Evolutionary conservation across 2,329 filamentous ascomycete species (phyloP).

Genomic region (Epichloe sylvatica): DNA sequence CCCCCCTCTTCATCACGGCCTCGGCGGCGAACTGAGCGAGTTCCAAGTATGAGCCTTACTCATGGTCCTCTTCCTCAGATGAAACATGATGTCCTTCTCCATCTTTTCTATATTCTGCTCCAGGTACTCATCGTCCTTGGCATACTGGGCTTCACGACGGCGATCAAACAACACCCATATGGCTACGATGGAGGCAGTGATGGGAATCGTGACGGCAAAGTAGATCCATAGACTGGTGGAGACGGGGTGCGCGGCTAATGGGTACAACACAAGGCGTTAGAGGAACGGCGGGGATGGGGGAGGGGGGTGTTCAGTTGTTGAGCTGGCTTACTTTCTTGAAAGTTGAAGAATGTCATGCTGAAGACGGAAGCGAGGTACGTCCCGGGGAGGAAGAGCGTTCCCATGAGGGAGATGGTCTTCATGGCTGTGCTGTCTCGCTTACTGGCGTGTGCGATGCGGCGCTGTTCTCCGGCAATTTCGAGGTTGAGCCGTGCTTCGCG

Average conservation of each 20-base stretch:
- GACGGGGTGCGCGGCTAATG: slow-evolving; percentile 25
- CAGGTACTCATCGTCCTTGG: slow-evolving; percentile 35
- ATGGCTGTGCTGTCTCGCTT: slow-evolving; percentile 50
- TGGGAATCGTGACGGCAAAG: slow-evolving; percentile 45
- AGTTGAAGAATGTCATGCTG: slow-evolving; percentile 55
- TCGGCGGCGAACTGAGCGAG: slow-evolving; percentile 21
- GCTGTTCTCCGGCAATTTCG: slow-evolving; percentile 47
- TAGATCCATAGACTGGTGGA: slow-evolving; percentile 47
- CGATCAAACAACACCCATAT: slow-evolving; percentile 42
- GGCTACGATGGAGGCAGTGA: slow-evolving; percentile 40
- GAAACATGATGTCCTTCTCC: slow-evolving; percentile 43
- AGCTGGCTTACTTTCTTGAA: slow-evolving; percentile 29
- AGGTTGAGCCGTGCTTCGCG: slow-evolving; percentile 51
- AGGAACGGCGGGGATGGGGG: neutral
- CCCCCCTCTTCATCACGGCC: slow-evolving; percentile 1
- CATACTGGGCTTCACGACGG: slow-evolving; percentile 34
- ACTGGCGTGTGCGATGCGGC: slow-evolving; percentile 43
- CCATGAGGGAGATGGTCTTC: slow-evolving; percentile 51
- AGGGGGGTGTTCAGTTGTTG: neutral
- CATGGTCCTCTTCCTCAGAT: slow-evolving; percentile 42
- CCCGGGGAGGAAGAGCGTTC: slow-evolving; percentile 48
- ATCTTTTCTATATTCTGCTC: slow-evolving; percentile 41
- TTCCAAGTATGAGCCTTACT: slow-evolving; percentile 42
- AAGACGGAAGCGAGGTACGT: slow-evolving; percentile 50
- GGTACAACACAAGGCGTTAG: neutral